Percentiles rank a stretch among this genome's conserved stretches.
These are phyloP conservation scores for Starmerella apis DNA, from an alignment of 805 yeast genomes.

Conservation along the genomic window DNA sequence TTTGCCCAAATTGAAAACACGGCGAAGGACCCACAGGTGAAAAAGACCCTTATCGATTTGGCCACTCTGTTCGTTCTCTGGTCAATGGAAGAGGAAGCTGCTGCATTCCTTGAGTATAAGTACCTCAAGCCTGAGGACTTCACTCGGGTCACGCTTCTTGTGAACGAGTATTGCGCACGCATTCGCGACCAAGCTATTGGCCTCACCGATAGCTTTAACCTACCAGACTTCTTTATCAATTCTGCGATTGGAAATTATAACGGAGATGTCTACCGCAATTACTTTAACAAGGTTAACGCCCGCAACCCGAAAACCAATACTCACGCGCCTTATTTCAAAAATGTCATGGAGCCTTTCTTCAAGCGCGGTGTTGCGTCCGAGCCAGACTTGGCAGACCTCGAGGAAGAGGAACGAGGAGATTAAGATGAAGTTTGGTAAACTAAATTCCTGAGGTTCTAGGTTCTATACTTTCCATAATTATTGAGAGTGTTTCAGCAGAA, in stretches of 20 bases:
- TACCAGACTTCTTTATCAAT: constrained; percentile 66
- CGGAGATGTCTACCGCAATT: constrained; percentile 73
- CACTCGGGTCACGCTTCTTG: constrained; percentile 35
- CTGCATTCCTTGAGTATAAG: constrained; percentile 55
- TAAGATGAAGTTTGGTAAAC: too few species aligned
- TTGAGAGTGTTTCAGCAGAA: too few species aligned
- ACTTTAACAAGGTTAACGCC: constrained; percentile 50
- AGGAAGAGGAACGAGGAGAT: constrained; percentile 20
- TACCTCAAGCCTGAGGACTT: constrained; percentile 43
- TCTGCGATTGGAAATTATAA: constrained; percentile 68
- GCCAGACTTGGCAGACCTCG: constrained; percentile 17
- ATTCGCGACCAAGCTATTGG: constrained; percentile 61
- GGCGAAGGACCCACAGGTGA: constrained; percentile 16
- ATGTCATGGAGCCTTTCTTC: constrained; percentile 28
- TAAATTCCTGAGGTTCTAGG: too few species aligned
- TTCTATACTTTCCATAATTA: background rate
- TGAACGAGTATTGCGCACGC: constrained; percentile 39
- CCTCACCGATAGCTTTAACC: constrained; percentile 69
- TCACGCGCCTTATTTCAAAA: constrained; percentile 47
- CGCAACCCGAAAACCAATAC: constrained; percentile 36
- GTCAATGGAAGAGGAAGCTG: constrained; percentile 58
- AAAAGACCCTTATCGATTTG: constrained; percentile 18
- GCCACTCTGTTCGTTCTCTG: constrained; percentile 43
- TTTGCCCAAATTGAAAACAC: constrained; percentile 15
- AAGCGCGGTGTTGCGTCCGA: constrained; percentile 20